A percentile compares a stretch with the other conserved stretches of the same genome.
phyloP scores from a whole-genome alignment of 2,329 filamentous ascomycete species.

The Xylariaceae sp. region DNA sequence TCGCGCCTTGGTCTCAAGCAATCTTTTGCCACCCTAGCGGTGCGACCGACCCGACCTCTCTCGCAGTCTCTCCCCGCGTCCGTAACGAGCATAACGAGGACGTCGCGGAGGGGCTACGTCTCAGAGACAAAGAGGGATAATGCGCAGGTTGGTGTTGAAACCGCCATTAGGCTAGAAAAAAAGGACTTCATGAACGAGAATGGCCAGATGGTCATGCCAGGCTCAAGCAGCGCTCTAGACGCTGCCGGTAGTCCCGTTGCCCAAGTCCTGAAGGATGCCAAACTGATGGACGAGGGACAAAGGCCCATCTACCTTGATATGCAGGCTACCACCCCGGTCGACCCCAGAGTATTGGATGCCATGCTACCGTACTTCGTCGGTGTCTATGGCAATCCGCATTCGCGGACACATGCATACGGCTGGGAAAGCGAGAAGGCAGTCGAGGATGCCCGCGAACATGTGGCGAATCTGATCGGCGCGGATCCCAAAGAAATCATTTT shows the following conservation, averaged over 20 bases:
- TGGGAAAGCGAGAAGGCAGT: constrained; percentile 97
- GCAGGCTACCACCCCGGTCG: constrained; percentile 93
- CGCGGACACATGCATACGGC: constrained; percentile 93
- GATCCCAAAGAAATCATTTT: constrained; percentile 98
- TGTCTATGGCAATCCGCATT: constrained; percentile 95
- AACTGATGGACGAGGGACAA: constrained; percentile 86
- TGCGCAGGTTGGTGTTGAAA: constrained; percentile 78
- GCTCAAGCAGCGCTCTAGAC: constrained; percentile 55
- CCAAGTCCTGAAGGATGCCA: constrained; percentile 84
- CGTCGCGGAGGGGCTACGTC: constrained; percentile 64
- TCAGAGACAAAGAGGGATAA: constrained; percentile 74
- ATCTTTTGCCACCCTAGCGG: constrained; percentile 35
- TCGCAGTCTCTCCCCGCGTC: constrained; percentile 34
- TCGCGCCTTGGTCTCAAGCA: constrained; percentile 52
- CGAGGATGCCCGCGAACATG: constrained; percentile 77
- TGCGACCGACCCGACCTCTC: constrained; percentile 33
- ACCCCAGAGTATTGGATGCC: constrained; percentile 89
- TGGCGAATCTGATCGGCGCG: constrained; percentile 84
- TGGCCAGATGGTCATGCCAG: constrained; percentile 47
- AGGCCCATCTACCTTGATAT: constrained; percentile 97
- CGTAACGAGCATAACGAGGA: constrained; percentile 27
- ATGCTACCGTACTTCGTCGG: constrained; percentile 96
- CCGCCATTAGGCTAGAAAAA: constrained; percentile 81
- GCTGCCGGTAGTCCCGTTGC: constrained; percentile 78
- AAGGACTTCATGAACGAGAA: constrained; percentile 65